These are phyloP conservation scores for Xylaria sp. DNA, from an alignment of 2,329 filamentous ascomycete genomes.

Conservation along the genomic window DNA sequence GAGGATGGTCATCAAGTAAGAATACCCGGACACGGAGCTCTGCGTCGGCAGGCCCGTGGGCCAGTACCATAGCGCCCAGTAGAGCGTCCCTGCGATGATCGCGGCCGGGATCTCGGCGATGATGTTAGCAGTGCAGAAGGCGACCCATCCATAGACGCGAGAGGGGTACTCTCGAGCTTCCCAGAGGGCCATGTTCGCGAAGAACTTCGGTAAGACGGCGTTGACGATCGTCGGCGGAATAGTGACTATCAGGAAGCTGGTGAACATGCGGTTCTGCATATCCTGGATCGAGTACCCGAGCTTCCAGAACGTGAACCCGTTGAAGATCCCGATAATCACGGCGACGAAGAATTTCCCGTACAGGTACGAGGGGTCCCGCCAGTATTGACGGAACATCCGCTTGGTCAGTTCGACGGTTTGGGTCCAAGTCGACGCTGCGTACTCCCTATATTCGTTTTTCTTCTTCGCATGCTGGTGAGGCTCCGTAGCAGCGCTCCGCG, in stretches of 20 bases:
- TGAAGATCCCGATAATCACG: constrained; percentile 79
- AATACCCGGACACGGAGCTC: constrained; percentile 74
- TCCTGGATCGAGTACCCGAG: constrained; percentile 73
- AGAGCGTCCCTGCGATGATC: constrained; percentile 71
- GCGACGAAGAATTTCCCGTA: constrained; percentile 81
- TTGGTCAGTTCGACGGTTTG: constrained; percentile 76
- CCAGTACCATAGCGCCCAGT: constrained; percentile 83
- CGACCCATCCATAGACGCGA: constrained; percentile 81
- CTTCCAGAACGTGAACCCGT: constrained; percentile 81
- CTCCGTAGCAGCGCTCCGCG: constrained; percentile 41
- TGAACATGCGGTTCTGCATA: constrained; percentile 84
- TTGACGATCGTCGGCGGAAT: constrained; percentile 79
- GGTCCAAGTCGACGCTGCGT: constrained; percentile 70
- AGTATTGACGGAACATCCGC: constrained; percentile 77
- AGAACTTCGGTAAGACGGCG: constrained; percentile 81
- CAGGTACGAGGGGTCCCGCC: constrained; percentile 80
- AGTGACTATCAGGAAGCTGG: constrained; percentile 71
- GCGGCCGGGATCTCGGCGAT: constrained; percentile 78
- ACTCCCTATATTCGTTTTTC: constrained; percentile 64
- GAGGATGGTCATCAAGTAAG: constrained; percentile 80
- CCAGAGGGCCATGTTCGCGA: constrained; percentile 77
- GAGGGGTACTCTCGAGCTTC: constrained; percentile 77
- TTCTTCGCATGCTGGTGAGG: constrained; percentile 53
- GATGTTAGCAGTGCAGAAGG: constrained; percentile 79
- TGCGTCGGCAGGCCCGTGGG: constrained; percentile 76